Conservation (phyloP, 768 basidiomycete species). For the Panaeolus papilionaceus region DNA sequence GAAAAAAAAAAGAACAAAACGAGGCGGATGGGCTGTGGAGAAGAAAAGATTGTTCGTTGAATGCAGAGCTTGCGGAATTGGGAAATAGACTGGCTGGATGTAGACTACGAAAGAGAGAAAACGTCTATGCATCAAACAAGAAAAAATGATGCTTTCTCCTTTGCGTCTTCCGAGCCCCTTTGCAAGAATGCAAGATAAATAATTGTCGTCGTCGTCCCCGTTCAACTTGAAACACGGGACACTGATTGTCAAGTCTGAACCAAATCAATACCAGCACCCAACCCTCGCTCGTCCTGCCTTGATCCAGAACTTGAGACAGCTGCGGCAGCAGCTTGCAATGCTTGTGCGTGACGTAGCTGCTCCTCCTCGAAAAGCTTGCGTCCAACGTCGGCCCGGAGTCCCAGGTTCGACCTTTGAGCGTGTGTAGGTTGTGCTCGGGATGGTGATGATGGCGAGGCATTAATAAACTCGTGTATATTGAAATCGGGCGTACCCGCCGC, state of each 20-base stretch:
- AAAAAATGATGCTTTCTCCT: conserved; percentile 17
- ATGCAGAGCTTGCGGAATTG: neutral
- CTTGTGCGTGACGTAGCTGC: conserved; percentile 52
- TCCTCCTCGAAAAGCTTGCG: conserved; percentile 76
- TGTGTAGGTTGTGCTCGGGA: conserved; percentile 33
- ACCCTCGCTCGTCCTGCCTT: conserved; percentile 36
- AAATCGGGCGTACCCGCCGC: conserved; percentile 48
- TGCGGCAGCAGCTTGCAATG: conserved; percentile 31
- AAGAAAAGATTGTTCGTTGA: conserved; percentile 19
- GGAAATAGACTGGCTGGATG: conserved; percentile 11
- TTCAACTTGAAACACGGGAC: neutral
- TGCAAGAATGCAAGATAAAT: conserved; percentile 16
- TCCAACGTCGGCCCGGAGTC: conserved; percentile 68
- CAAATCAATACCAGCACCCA: conserved; percentile 52
- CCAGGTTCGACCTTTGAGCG: conserved; percentile 48
- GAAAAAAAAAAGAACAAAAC: conserved; percentile 31
- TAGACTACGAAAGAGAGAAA: conserved; percentile 18
- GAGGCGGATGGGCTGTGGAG: conserved; percentile 22
- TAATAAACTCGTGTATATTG: conserved; percentile 75
- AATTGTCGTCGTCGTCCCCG: conserved; percentile 4
- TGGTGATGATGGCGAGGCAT: conserved; percentile 71
- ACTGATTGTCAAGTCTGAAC: conserved; percentile 42
- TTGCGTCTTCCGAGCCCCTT: conserved; percentile 16
- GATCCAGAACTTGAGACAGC: conserved; percentile 27
- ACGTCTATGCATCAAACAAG: conserved; percentile 22